Evolutionary conservation across 371 early-diverging fungal species (phyloP).

Genomic region (Mortierella sp.): DNA sequence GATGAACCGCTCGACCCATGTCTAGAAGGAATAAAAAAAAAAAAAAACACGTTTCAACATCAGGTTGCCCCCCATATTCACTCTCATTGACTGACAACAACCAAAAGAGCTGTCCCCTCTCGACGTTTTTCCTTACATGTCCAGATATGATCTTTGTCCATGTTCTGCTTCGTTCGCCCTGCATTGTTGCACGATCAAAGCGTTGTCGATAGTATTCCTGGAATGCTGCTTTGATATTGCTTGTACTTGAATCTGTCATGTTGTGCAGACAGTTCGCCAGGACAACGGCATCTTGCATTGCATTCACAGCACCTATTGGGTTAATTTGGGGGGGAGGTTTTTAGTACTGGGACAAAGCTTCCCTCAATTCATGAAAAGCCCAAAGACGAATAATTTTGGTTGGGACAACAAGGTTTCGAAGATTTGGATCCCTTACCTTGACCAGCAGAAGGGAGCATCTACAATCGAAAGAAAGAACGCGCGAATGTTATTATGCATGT

Average conservation of each 20-base stretch:
- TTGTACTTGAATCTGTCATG: background rate
- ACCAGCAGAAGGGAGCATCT: conserved; percentile 16
- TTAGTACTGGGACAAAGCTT: no score
- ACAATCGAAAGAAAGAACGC: background rate
- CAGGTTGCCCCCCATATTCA: background rate
- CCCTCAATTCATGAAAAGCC: no score
- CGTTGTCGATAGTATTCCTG: conserved; percentile 12
- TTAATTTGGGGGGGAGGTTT: no score
- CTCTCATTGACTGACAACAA: no score
- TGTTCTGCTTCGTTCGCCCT: conserved; percentile 8
- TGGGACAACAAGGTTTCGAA: background rate
- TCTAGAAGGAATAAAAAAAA: conserved; percentile 2
- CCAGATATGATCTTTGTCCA: conserved; percentile 3
- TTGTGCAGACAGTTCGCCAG: conserved; percentile 10
- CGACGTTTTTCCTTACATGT: conserved; percentile 12
- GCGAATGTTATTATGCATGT: background rate
- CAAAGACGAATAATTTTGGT: background rate
- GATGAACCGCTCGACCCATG: conserved; percentile 3
- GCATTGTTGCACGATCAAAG: conserved; percentile 1
- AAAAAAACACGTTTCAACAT: background rate
- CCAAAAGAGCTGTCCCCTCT: no score
- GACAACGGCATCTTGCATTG: conserved; percentile 13
- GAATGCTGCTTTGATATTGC: conserved; percentile 6
- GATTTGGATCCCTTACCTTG: background rate
- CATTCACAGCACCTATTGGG: conserved; percentile 14